These are phyloP conservation scores for Zygoascus tannicola DNA, from an alignment of 805 yeast genomes.

Conservation along the genomic window DNA sequence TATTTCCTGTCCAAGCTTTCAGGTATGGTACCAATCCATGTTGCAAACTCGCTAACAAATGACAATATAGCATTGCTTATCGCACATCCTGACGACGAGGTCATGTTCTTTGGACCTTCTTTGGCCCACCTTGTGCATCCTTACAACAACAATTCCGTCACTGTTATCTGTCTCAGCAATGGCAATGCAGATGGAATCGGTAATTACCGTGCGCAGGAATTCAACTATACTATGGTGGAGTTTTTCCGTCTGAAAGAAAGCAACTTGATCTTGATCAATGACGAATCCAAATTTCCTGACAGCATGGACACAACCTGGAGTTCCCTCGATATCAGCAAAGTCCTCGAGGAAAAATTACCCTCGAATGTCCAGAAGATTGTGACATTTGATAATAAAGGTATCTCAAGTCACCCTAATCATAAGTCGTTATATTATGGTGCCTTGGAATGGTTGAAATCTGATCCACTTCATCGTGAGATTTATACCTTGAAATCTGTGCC, in stretches of 20 bases:
- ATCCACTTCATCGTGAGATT: conserved; percentile 10
- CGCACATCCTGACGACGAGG: conserved; percentile 98
- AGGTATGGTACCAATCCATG: conserved; percentile 7
- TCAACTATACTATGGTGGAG: conserved; percentile 32
- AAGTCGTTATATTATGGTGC: conserved; percentile 26
- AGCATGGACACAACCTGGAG: conserved; percentile 66
- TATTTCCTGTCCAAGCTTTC: conserved; percentile 11
- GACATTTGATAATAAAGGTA: conserved; percentile 77
- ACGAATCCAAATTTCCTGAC: conserved; percentile 47
- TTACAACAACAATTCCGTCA: conserved; percentile 41
- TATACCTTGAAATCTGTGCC: conserved; percentile 28
- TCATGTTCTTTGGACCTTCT: conserved; percentile 91
- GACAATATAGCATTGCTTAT: conserved; percentile 40
- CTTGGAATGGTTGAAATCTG: conserved; percentile 9
- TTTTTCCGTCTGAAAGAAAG: conserved; percentile 30
- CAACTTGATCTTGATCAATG: conserved; percentile 40
- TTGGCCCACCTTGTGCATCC: conserved; percentile 43
- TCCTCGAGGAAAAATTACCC: conserved; percentile 27
- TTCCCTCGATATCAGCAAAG: conserved; percentile 30
- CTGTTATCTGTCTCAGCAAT: conserved; percentile 59
- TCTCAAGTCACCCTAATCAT: conserved; percentile 86
- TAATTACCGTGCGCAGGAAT: conserved; percentile 47
- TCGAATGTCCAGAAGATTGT: conserved; percentile 36
- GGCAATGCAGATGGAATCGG: conserved; percentile 80
- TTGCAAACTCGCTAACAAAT: conserved; percentile 14